A percentile compares a stretch with the other conserved stretches of the same genome.
phyloP scores from a whole-genome alignment of 2,329 filamentous ascomycete species.

The Epichloe coenophiala region DNA sequence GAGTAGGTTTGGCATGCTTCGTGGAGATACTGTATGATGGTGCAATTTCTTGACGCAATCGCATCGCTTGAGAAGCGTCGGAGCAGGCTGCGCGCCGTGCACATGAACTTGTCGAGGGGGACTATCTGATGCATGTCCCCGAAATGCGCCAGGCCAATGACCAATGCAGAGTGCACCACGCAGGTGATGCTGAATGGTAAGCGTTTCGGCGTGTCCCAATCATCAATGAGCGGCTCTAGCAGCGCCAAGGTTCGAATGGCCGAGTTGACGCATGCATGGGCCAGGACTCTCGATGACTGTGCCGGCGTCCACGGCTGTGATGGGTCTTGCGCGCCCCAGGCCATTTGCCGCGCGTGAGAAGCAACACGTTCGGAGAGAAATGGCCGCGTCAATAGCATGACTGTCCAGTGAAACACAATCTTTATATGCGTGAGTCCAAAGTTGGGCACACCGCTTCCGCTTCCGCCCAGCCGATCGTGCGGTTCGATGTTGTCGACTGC shows the following conservation, averaged over 20 bases:
- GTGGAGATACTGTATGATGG: constrained; percentile 12
- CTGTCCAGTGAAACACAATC: constrained; percentile 20
- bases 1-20: constrained; percentile 12
- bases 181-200: constrained; percentile 29
- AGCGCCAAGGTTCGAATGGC: constrained; percentile 22
- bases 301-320: background rate
- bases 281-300: constrained; percentile 8
- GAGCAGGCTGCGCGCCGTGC: constrained; percentile 10
- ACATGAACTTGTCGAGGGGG: constrained; percentile 12
- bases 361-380: constrained; percentile 17
- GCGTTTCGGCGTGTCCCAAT: constrained; percentile 20
- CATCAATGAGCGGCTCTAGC: constrained; percentile 19
- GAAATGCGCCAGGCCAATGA: constrained; percentile 27
- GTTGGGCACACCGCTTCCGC: background rate
- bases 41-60: constrained; percentile 11
- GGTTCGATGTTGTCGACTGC: constrained; percentile 5
- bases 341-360: constrained; percentile 5
- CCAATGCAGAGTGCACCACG: constrained; percentile 27
- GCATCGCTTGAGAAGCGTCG: constrained; percentile 11
- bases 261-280: constrained; percentile 17
- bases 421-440: constrained; percentile 12
- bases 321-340: background rate
- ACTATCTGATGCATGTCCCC: constrained; percentile 24
- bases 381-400: constrained; percentile 19
- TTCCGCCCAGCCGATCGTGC: background rate